Evolutionary conservation across 2,329 filamentous ascomycete species (phyloP), one percentile per base, ranked within the genome.

Genomic region (Pezicula radicicola): DNA sequence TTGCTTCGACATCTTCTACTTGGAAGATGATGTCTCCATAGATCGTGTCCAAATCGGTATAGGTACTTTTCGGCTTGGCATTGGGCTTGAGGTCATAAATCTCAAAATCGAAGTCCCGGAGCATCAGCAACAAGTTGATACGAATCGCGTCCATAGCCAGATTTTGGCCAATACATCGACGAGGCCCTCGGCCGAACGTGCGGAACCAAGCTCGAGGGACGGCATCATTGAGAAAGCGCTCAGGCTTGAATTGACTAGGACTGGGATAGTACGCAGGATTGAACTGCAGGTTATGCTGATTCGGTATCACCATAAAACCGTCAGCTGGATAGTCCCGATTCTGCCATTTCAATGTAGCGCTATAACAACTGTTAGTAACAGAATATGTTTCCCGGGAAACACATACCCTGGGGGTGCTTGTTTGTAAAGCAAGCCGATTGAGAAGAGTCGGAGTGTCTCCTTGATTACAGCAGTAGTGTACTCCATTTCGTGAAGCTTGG

Each of bases 141-240:
- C 72, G 72, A 21, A 73, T 64, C 62, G 80, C 78, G 25, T 60
- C 59, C 68, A 77, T 72, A 1, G 76, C 78, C 27, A 81, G 64
- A 55, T 75, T 73, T 62, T 83, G 77, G 0, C 80, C 81, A n/a
- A 82, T 74, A 57, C 80, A 85, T 46, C 75, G 77, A 16, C 80
- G 64, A 4, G 73, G 70, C 0, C 81, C 80, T 51, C 75, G 71
- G 55, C 77, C 76, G 61, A 84, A 84, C 1, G 76, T 70, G 13
- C 78, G 70, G 70, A 72, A 84, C 3, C 78, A 79, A 42, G 74
- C 72, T 12, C 62, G 60, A 54, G 70, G 59, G 12, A 55, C 63
- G 2, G 62, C 61, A 13, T 56, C 61, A 13, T 63, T 61, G 40
- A 73, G 62, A 59, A 68, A 79, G 7, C 77, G 72, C 39, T 77